phyloP scores from a whole-genome alignment of 116 monocot genomes.

The Thalassia testudinum region DNA sequence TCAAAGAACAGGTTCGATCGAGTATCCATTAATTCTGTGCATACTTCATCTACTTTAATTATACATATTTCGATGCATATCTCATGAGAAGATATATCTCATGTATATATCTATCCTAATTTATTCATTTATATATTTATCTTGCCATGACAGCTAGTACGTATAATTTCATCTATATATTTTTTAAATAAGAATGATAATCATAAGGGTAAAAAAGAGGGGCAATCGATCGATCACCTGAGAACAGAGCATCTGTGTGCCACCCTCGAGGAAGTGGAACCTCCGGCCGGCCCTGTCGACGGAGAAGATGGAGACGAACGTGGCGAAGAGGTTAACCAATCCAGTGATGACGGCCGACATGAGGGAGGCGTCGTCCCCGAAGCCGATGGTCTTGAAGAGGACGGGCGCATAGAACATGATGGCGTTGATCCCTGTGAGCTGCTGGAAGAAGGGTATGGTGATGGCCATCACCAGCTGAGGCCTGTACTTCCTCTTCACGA shows the following conservation, averaged over 20 bases:
- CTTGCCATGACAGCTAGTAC: too few relatives aligned
- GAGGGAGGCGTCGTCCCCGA: constrained; percentile 25
- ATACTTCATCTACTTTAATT: too few relatives aligned
- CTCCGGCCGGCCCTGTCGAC: constrained; percentile 21
- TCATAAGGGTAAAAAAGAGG: too few relatives aligned
- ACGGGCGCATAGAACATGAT: constrained; percentile 53
- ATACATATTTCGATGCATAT: too few relatives aligned
- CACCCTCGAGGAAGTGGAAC: constrained; percentile 11
- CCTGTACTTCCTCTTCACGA: constrained; percentile 11
- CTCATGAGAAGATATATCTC: too few relatives aligned
- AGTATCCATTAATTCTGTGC: too few relatives aligned
- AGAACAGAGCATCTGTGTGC: constrained; percentile 21
- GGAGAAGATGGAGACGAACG: constrained; percentile 18
- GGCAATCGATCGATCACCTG: constrained; percentile 23
- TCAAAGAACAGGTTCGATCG: too few relatives aligned
- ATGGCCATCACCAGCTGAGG: constrained; percentile 27
- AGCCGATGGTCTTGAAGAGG: constrained; percentile 32
- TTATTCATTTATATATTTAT: too few relatives aligned
- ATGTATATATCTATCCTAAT: too few relatives aligned
- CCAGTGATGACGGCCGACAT: constrained; percentile 32
- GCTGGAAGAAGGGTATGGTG: constrained; percentile 28
- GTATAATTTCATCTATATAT: too few relatives aligned
- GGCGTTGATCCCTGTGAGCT: constrained; percentile 39
- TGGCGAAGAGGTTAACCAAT: constrained; percentile 17
- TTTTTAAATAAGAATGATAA: too few relatives aligned